Conservation (phyloP, 2,329 filamentous ascomycete species). For the Coniochaeta prunicola region DNA sequence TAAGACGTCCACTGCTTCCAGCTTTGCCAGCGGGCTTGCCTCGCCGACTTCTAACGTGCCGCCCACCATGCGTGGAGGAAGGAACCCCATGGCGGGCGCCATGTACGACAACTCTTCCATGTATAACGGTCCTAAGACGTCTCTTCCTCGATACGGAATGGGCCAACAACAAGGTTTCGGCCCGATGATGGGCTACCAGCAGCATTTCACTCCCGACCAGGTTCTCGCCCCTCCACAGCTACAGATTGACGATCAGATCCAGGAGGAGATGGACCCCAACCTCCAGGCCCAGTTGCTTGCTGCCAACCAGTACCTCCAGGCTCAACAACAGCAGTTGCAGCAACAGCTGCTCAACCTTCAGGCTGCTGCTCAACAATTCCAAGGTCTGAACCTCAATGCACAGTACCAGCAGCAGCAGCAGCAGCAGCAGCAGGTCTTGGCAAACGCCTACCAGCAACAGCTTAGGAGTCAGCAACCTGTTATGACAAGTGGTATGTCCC, state of each 20-base stretch:
- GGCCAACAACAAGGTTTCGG: slow-evolving; percentile 21
- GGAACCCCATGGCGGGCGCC: slow-evolving; percentile 25
- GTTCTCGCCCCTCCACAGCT: slow-evolving; percentile 78
- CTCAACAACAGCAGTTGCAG: slow-evolving; percentile 91
- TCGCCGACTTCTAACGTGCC: slow-evolving; percentile 30
- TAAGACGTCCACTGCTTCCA: slow-evolving; percentile 69
- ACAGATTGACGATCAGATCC: slow-evolving; percentile 60
- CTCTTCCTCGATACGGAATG: slow-evolving; percentile 39
- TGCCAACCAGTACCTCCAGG: slow-evolving; percentile 85
- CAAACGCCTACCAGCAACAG: slow-evolving; percentile 37
- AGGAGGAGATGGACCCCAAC: slow-evolving; percentile 75
- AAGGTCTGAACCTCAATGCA: slow-evolving; percentile 63
- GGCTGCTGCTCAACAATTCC: slow-evolving; percentile 74
- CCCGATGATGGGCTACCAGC: slow-evolving; percentile 15
- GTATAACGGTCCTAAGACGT: slow-evolving; percentile 49
- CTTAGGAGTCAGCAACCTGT: slow-evolving; percentile 60
- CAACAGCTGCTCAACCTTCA: slow-evolving; percentile 85
- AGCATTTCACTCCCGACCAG: slow-evolving; percentile 77
- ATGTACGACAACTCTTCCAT: slow-evolving; percentile 32
- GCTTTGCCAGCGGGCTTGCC: slow-evolving; percentile 56
- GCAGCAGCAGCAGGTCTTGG: slow-evolving; percentile 31
- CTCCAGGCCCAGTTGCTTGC: slow-evolving; percentile 84
- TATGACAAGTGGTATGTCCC: slow-evolving; percentile 44
- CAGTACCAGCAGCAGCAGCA: slow-evolving; percentile 44
- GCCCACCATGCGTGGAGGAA: slow-evolving; percentile 32